Conservation (phyloP, 495 filamentous ascomycete genomes). For the Aspergillus coremiiformis region DNA sequence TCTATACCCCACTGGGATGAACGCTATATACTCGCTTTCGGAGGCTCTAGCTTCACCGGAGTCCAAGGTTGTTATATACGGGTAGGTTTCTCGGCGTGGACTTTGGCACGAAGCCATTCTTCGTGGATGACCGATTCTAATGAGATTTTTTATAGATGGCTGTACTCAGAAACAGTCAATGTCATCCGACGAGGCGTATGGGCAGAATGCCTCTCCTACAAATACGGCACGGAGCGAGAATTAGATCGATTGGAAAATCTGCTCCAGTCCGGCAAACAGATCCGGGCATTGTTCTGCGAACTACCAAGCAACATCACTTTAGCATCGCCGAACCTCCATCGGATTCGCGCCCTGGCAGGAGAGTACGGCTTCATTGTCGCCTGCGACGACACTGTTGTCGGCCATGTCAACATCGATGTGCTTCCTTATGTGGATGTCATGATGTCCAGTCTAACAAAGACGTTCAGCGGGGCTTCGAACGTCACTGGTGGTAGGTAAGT, state of each 20-base stretch:
- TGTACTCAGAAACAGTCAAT: constrained; percentile 1
- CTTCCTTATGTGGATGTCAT: constrained; percentile 33
- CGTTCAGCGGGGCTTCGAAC: constrained; percentile 44
- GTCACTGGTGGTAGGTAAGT: constrained; percentile 39
- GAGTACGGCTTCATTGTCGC: constrained; percentile 19
- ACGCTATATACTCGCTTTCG: constrained; percentile 19
- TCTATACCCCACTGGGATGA: constrained; percentile 29
- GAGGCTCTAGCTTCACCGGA: constrained; percentile 3
- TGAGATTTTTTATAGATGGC: background rate
- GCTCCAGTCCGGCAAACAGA: constrained; percentile 13
- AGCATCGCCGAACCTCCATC: constrained; percentile 16
- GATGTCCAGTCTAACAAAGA: constrained; percentile 43
- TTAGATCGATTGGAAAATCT: constrained; percentile 15
- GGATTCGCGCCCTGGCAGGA: constrained; percentile 24
- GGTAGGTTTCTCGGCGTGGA: background rate
- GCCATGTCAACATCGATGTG: constrained; percentile 27
- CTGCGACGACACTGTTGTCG: constrained; percentile 30
- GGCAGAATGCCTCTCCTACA: background rate
- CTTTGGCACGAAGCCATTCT: too few relatives aligned
- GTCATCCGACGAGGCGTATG: background rate
- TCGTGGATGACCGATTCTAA: background rate
- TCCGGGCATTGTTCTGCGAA: constrained; percentile 25
- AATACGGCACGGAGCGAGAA: constrained; percentile 12
- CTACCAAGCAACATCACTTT: constrained; percentile 28
- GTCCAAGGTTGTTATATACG: constrained; percentile 10